Conservation (phyloP, 345 rosid genomes). For the Murraya paniculata region DNA sequence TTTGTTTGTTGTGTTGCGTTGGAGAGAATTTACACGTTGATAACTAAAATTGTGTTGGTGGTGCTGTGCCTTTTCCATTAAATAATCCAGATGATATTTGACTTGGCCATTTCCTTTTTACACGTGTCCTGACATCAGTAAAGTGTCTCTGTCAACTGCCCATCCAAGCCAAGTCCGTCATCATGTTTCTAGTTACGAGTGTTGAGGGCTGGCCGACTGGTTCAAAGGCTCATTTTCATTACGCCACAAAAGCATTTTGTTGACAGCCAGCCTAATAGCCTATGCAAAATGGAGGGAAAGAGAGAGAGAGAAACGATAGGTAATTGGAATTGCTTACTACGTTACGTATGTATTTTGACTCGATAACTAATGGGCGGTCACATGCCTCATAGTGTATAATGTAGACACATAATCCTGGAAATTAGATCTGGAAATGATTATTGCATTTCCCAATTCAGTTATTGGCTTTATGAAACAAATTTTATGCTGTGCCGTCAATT, state of each 20-base stretch:
- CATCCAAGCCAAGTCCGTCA: not conserved
- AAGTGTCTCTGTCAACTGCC: not conserved
- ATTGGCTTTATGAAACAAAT: not conserved
- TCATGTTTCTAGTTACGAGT: not conserved
- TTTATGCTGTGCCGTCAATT: not conserved
- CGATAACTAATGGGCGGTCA: not conserved
- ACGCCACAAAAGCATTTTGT: too few species aligned
- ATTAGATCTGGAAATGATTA: not conserved
- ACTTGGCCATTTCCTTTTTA: not conserved
- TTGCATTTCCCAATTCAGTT: not conserved
- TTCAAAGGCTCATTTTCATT: not conserved
- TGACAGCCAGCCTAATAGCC: too few species aligned
- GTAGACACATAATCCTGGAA: not conserved
- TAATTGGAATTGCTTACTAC: not conserved
- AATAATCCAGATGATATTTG: not conserved
- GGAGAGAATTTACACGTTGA: slow-evolving; percentile 4
- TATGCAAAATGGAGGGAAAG: too few species aligned
- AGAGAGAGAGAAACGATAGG: too few species aligned
- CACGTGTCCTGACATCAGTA: not conserved
- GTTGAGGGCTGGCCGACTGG: not conserved
- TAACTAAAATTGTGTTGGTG: not conserved
- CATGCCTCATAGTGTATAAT: not conserved
- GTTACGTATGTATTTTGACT: not conserved
- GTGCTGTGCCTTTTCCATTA: not conserved
- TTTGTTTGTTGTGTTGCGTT: not conserved